These are phyloP conservation scores for Cymbidium sinense DNA, from an alignment of 106 monocot species.

Conservation along the genomic window DNA sequence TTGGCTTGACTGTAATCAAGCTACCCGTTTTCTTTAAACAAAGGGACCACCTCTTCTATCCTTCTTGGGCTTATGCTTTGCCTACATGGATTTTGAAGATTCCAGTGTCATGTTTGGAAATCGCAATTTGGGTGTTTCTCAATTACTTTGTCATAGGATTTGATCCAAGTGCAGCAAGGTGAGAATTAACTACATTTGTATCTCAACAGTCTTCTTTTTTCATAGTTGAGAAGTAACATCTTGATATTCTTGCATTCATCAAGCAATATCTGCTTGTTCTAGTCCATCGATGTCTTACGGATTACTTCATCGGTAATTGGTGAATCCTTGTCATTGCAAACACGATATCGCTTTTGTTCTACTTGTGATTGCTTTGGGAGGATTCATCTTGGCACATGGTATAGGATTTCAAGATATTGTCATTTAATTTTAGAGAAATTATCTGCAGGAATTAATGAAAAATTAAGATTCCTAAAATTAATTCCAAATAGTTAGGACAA, in stretches of 20 bases:
- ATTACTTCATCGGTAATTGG: slow-evolving; percentile 25
- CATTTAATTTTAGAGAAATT: not conserved
- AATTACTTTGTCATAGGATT: slow-evolving; percentile 17
- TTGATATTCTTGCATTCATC: slow-evolving; percentile 8
- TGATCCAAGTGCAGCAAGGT: slow-evolving; percentile 13
- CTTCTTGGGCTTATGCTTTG: slow-evolving; percentile 17
- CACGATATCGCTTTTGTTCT: slow-evolving; percentile 21
- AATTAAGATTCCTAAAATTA: not conserved
- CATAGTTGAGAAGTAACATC: not conserved
- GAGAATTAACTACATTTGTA: not conserved
- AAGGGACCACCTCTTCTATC: slow-evolving; percentile 20
- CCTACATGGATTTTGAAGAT: slow-evolving; percentile 13
- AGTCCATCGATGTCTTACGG: slow-evolving; percentile 36
- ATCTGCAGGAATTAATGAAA: too few relatives aligned
- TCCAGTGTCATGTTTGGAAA: slow-evolving; percentile 9
- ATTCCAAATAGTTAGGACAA: not conserved
- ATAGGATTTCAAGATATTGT: not conserved
- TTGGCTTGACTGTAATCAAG: slow-evolving; percentile 7
- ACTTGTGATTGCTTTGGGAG: slow-evolving; percentile 21
- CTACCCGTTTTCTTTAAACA: slow-evolving; percentile 21
- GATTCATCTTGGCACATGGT: slow-evolving; percentile 15
- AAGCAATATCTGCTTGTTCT: slow-evolving; percentile 36
- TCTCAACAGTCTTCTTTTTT: too few relatives aligned
- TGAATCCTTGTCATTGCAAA: slow-evolving; percentile 27
- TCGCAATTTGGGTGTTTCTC: slow-evolving; percentile 10